Conservation (phyloP, 2,329 filamentous ascomycete genomes). For the Dryadomyces quercus-mongolicae region DNA sequence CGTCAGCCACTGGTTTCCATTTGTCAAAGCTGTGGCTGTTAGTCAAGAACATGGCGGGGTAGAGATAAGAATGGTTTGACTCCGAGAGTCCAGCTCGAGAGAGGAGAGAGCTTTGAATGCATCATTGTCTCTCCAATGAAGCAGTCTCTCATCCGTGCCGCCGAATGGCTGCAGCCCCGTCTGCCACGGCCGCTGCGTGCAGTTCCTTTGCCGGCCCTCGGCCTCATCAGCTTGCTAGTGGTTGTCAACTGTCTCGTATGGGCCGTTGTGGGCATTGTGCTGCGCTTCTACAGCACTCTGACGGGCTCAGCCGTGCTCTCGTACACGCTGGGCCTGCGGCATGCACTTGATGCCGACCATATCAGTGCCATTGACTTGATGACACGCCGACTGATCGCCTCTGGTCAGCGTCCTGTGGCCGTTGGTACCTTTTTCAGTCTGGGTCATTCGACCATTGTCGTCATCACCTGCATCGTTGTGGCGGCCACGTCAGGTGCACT, state of each 20-base stretch:
- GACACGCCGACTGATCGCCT: conserved; percentile 77
- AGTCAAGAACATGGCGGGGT: no score
- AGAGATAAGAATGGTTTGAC: no score
- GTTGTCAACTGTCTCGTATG: conserved; percentile 42
- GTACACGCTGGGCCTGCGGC: conserved; percentile 79
- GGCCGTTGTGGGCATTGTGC: conserved; percentile 38
- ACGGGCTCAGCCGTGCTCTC: conserved; percentile 73
- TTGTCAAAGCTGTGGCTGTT: no score
- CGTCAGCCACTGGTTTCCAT: no score
- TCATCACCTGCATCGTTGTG: conserved; percentile 82
- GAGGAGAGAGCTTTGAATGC: no score
- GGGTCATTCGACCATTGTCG: conserved; percentile 85
- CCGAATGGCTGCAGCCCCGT: conserved; percentile 1
- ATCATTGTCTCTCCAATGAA: not conserved
- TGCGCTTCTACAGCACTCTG: conserved; percentile 45
- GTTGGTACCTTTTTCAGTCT: conserved; percentile 93
- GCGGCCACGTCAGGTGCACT: conserved; percentile 82
- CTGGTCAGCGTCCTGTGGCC: conserved; percentile 75
- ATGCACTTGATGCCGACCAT: conserved; percentile 97
- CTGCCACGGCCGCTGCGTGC: conserved; percentile 17
- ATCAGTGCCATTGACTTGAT: conserved; percentile 80
- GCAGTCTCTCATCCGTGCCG: not conserved
- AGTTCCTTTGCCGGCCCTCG: conserved; percentile 23
- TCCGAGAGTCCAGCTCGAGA: no score
- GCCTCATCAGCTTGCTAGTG: conserved; percentile 38